Conservation (phyloP, 1,139 yeast species). For the Saccharomyces hybrid region DNA sequence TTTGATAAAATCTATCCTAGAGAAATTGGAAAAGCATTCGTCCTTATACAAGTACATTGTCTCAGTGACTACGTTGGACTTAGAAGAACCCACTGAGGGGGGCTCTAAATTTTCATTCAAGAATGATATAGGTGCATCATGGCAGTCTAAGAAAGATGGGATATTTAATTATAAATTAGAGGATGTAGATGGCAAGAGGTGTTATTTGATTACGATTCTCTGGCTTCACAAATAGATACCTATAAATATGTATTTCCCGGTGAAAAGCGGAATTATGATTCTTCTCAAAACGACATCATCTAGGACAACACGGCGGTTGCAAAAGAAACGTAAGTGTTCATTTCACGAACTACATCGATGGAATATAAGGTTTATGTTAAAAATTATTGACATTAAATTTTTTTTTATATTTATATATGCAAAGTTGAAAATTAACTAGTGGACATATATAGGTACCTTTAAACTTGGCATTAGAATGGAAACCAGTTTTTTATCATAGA, state of each 20-base stretch:
- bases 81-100: slow-evolving; percentile 7
- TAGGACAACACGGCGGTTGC: too few species aligned
- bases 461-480: not conserved
- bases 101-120: slow-evolving; percentile 19
- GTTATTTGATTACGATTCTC: slow-evolving; percentile 21
- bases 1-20: slow-evolving; percentile 17
- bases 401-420: not conserved
- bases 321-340: too few species aligned
- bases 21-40: slow-evolving; percentile 28
- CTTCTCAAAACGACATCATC: too few species aligned
- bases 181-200: slow-evolving; percentile 3
- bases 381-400: too few species aligned
- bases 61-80: slow-evolving; percentile 20
- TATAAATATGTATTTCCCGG: not conserved
- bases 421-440: not conserved
- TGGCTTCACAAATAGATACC: slow-evolving; percentile 23
- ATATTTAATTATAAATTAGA: slow-evolving; percentile 23
- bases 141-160: slow-evolving; percentile 37
- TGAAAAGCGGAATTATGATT: too few species aligned
- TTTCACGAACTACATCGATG: too few species aligned
- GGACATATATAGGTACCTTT: not conserved
- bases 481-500: not conserved
- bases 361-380: too few species aligned
- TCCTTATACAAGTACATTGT: slow-evolving; percentile 35
- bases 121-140: slow-evolving; percentile 33